These are phyloP conservation scores for Epichloe amarillans DNA, from an alignment of 2,329 filamentous ascomycete species.

Conservation along the genomic window DNA sequence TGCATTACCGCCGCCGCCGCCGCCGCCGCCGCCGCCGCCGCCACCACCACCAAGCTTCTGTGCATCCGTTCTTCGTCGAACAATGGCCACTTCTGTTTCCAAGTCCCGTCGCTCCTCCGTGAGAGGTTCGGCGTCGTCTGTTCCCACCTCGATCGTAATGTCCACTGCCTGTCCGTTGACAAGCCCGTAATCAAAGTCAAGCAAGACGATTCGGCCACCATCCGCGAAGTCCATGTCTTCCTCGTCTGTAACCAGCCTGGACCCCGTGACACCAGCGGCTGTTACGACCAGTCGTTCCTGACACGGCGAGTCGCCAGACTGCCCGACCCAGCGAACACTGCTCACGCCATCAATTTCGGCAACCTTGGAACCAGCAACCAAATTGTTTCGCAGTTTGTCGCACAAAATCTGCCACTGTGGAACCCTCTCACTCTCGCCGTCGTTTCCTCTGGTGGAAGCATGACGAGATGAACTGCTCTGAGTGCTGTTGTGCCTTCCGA, in stretches of 20 bases:
- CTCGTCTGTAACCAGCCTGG: constrained; percentile 47
- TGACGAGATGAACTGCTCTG: constrained; percentile 18
- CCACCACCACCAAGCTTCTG: constrained; percentile 35
- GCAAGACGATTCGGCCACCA: constrained; percentile 56
- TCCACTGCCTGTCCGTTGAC: constrained; percentile 42
- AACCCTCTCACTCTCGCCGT: constrained; percentile 24
- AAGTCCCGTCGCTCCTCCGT: constrained; percentile 63
- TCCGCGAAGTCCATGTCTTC: constrained; percentile 66
- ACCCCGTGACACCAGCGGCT: constrained; percentile 53
- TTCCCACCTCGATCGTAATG: constrained; percentile 61
- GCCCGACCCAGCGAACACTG: constrained; percentile 58
- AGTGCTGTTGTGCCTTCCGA: constrained; percentile 19
- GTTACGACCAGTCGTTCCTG: constrained; percentile 54
- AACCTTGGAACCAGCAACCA: constrained; percentile 54
- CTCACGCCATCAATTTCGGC: constrained; percentile 52
- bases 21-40: constrained; percentile 17
- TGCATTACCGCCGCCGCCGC: constrained; percentile 19
- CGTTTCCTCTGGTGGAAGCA: constrained; percentile 16
- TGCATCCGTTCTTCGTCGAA: constrained; percentile 59
- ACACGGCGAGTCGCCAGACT: constrained; percentile 31
- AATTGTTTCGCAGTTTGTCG: constrained; percentile 55
- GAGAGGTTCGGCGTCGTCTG: constrained; percentile 52
- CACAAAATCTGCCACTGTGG: constrained; percentile 58
- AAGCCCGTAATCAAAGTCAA: constrained; percentile 58
- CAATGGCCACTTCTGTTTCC: constrained; percentile 66